These are phyloP conservation scores for Helianthus tuberosus DNA, from an alignment of 129 eudicot species.

Conservation along the genomic window DNA sequence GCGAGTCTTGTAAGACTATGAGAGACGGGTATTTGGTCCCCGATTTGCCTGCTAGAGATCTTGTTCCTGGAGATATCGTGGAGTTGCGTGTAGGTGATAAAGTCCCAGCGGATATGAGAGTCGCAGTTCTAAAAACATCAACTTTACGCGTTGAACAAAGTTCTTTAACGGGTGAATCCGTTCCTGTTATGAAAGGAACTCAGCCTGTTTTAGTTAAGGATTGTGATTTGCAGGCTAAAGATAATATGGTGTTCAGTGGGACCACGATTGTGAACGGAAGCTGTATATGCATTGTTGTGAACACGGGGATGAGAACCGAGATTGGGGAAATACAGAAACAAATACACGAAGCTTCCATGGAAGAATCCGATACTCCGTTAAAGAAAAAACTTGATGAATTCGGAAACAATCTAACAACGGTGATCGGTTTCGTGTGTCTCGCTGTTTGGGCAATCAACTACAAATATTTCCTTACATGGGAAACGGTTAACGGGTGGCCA, in stretches of 20 bases:
- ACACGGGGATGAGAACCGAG: constrained; percentile 67
- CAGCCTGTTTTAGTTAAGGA: constrained; percentile 49
- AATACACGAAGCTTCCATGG: constrained; percentile 78
- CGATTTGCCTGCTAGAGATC: constrained; percentile 74
- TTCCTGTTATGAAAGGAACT: constrained; percentile 75
- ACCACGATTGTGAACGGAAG: constrained; percentile 84
- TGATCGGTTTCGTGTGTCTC: constrained; percentile 62
- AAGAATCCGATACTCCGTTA: constrained; percentile 72
- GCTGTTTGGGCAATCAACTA: constrained; percentile 77
- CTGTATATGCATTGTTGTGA: constrained; percentile 58
- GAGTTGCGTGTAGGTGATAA: constrained; percentile 77
- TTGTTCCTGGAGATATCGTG: constrained; percentile 89
- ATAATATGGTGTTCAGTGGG: constrained; percentile 86
- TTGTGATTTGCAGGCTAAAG: constrained; percentile 83
- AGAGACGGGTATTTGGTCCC: constrained; percentile 72
- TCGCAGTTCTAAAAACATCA: constrained; percentile 59
- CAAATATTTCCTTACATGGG: constrained; percentile 81
- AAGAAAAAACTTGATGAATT: constrained; percentile 83
- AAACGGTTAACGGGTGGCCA: constrained; percentile 66
- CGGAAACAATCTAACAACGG: constrained; percentile 66
- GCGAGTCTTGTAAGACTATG: constrained; percentile 65
- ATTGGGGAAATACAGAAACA: constrained; percentile 71
- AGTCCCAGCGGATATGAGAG: constrained; percentile 80
- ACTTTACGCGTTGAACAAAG: constrained; percentile 84
- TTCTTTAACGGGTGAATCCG: constrained; percentile 87